Evolutionary conservation across 1,284 basidiomycete genomes (phyloP).

Genomic region (Marasmius tenuissimus): DNA sequence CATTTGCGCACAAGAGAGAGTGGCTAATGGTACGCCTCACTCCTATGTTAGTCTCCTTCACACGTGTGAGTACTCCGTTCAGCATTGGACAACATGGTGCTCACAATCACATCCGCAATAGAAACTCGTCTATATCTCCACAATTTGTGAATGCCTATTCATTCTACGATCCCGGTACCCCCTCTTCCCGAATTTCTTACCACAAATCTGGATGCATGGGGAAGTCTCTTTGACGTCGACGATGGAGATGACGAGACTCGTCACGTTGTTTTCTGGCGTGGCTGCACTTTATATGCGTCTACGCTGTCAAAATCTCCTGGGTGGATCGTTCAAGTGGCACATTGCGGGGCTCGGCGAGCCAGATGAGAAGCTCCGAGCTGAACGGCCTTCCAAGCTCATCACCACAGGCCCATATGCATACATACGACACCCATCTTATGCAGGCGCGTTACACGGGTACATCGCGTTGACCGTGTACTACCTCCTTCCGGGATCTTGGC

Average conservation of each 20-base stretch:
- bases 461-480: not conserved
- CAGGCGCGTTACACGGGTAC: not conserved
- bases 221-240: not conserved
- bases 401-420: not conserved
- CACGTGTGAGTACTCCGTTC: too few relatives aligned
- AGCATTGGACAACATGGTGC: too few relatives aligned
- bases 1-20: not conserved
- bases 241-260: not conserved
- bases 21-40: constrained; percentile 13
- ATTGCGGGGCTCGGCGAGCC: not conserved
- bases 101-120: too few relatives aligned
- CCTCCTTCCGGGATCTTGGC: not conserved
- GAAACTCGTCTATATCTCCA: too few relatives aligned
- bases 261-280: not conserved
- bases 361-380: too few relatives aligned
- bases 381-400: not conserved
- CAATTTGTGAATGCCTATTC: not conserved
- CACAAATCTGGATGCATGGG: not conserved
- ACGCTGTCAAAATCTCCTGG: not conserved
- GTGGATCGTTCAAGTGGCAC: not conserved
- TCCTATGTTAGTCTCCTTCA: not conserved
- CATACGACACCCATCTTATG: not conserved
- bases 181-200: not conserved
- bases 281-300: not conserved
- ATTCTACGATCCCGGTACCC: not conserved